Conservation (phyloP, 139 green algal genomes). For the Spirogloea muscicola region DNA sequence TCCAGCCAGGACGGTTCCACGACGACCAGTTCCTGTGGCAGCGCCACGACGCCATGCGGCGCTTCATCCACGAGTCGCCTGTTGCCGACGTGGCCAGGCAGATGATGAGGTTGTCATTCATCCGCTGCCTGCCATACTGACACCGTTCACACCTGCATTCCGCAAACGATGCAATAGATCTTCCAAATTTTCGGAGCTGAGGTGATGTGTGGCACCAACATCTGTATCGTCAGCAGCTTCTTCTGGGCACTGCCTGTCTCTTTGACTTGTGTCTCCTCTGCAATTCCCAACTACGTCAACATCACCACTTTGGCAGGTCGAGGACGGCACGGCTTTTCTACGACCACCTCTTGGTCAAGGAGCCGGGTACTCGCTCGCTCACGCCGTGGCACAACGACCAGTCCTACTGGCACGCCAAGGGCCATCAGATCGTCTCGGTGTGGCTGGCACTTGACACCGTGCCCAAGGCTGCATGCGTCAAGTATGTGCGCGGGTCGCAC, state of each 20-base stretch:
- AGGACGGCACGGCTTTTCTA: background rate
- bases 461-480: background rate
- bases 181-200: background rate
- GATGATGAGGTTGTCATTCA: constrained; percentile 6
- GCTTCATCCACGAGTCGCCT: constrained; percentile 20
- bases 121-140: background rate
- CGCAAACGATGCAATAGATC: background rate
- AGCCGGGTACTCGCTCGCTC: constrained; percentile 1
- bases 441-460: constrained; percentile 20
- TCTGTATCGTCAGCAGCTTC: background rate
- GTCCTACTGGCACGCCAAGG: constrained; percentile 22
- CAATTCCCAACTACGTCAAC: no score
- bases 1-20: constrained; percentile 12
- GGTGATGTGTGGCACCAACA: background rate
- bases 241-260: background rate
- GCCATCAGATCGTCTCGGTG: constrained; percentile 23
- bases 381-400: constrained; percentile 34
- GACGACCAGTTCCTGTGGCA: constrained; percentile 29
- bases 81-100: background rate
- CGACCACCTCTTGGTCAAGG: constrained; percentile 23
- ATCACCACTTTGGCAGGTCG: no score
- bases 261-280: no score
- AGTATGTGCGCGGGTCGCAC: constrained; percentile 24
- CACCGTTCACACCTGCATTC: background rate
- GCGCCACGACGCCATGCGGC: constrained; percentile 14